Base-by-base conservation (phyloP, 2,329 filamentous ascomycete genomes). In the Stylonectria norvegica region DNA sequence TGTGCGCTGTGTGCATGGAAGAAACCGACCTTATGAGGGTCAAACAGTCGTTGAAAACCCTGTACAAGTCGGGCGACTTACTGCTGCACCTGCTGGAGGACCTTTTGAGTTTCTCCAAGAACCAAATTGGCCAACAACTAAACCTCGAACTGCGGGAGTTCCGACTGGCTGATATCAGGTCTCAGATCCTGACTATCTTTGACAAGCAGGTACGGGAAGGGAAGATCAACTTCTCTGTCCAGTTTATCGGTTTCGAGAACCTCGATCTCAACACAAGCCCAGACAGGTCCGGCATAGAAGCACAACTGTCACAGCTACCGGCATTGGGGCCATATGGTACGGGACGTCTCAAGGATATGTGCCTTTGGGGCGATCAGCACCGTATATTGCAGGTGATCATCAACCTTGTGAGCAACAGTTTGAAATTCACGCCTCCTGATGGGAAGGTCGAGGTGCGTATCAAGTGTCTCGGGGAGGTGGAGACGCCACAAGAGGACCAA, bases 1-100 rank as follows among this genome's bases (percentile, higher is more conserved):
- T 96, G 85, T 90, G 85, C 52, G 86, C 89, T 0, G 85, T 95
- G 1, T 93, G 88, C 63, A 93, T 95, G 88, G 86, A 89, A 49
- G 89, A 95, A 61, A 83, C 90, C 34, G 88, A 95, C 55, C 68
- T 89, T 11, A 63, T 74, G 20, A 80, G 84, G 50, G 81, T 95
- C 49, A 89, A 90, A 62, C 80, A 89, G 52, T 93, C 86, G 1
- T 71, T 96, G 5, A 86, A 88, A 54, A 89, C 89, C 14, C 82
- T 96, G 15, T 95, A 95, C 66, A 93, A 64, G 41, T 66, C 63
- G 4, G 63, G 80, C 16, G 90, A 96, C 60, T 66, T 95, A 5
- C 67, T 96, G 6, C 71, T 95, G 3, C 89, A 95, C 57, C 75
- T 96, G 2, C 71, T 96, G 6, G 93, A 93, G 28, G 90, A 96